Percentiles rank a stretch among this genome's conserved stretches.
These are phyloP conservation scores for Trichoderma hamatum DNA, from an alignment of 2,329 filamentous ascomycete genomes.

Conservation along the genomic window DNA sequence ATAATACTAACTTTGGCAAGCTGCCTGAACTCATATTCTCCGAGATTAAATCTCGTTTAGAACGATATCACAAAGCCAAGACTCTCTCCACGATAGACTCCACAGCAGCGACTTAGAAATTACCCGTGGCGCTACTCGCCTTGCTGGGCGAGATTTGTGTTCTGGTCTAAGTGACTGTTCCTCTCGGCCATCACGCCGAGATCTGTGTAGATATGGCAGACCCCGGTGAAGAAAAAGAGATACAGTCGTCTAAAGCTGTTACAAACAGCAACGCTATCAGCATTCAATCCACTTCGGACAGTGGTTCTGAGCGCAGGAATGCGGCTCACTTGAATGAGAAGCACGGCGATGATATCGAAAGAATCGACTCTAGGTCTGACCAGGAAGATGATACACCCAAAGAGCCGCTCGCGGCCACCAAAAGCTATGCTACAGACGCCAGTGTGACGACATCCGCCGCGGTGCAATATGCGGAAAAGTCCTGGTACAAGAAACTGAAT, in stretches of 20 bases:
- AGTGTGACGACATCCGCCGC: conserved; percentile 50
- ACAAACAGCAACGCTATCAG: conserved; percentile 1
- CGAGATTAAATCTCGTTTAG: not conserved
- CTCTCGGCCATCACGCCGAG: conserved; percentile 5
- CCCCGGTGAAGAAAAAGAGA: conserved; percentile 23
- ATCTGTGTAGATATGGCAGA: conserved; percentile 20
- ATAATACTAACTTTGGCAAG: not conserved
- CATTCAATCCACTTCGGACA: conserved; percentile 7
- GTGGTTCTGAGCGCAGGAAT: not conserved
- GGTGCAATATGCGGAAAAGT: conserved; percentile 47
- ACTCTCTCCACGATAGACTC: conserved; percentile 20
- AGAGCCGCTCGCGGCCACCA: conserved; percentile 36
- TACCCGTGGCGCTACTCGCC: conserved; percentile 19
- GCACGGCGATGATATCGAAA: conserved; percentile 14
- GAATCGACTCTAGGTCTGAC: conserved; percentile 17
- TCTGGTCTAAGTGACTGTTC: conserved; percentile 9
- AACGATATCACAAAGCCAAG: conserved; percentile 2
- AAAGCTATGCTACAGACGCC: conserved; percentile 57
- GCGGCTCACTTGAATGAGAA: conserved; percentile 14
- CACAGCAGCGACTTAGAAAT: conserved; percentile 12
- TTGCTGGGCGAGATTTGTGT: not conserved
- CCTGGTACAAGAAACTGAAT: conserved; percentile 67
- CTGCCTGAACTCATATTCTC: not conserved
- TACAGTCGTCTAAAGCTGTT: not conserved
- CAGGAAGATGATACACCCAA: conserved; percentile 14